A percentile compares a stretch with the other conserved stretches of the same genome.
Conservation (phyloP, 306 rosid species). For the Vigna trinervia region DNA sequence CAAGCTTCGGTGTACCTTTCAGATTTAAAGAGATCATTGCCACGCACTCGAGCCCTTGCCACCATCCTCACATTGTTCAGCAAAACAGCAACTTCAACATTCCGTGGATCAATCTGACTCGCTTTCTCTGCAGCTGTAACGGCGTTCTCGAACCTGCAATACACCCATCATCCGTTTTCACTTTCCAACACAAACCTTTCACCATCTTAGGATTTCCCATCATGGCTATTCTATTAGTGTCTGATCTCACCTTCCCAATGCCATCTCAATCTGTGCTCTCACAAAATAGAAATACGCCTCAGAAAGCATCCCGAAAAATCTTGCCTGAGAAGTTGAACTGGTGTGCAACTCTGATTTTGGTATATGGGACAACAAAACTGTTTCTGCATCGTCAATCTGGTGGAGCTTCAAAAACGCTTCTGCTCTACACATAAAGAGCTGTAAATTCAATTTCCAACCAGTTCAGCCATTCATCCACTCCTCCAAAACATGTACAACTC, state of each 20-base stretch:
- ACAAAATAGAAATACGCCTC: slow-evolving; percentile 80
- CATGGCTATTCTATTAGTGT: slow-evolving; percentile 37
- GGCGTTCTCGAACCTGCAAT: slow-evolving; percentile 98
- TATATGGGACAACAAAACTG: slow-evolving; percentile 50
- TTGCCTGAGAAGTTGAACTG: slow-evolving; percentile 54
- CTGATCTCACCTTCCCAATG: slow-evolving; percentile 90
- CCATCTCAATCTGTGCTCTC: slow-evolving; percentile 82
- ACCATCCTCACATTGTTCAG: slow-evolving; percentile 77
- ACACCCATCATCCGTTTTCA: slow-evolving; percentile 70
- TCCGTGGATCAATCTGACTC: slow-evolving; percentile 67
- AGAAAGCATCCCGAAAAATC: slow-evolving; percentile 77
- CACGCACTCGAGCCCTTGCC: slow-evolving; percentile 86
- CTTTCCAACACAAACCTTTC: slow-evolving; percentile 53
- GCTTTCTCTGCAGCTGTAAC: slow-evolving; percentile 88
- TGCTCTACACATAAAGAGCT: slow-evolving; percentile 96
- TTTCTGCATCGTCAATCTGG: slow-evolving; percentile 85
- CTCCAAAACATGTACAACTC: neutral
- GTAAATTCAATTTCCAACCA: slow-evolving; percentile 78
- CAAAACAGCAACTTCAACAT: slow-evolving; percentile 73
- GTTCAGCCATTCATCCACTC: slow-evolving; percentile 52
- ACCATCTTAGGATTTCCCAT: slow-evolving; percentile 38
- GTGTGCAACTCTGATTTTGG: slow-evolving; percentile 54
- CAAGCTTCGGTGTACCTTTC: slow-evolving; percentile 95
- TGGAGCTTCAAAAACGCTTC: slow-evolving; percentile 91
- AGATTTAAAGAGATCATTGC: slow-evolving; percentile 91